phyloP scores from a whole-genome alignment of 495 filamentous ascomycete genomes.

The Penicillium bialowiezense region DNA sequence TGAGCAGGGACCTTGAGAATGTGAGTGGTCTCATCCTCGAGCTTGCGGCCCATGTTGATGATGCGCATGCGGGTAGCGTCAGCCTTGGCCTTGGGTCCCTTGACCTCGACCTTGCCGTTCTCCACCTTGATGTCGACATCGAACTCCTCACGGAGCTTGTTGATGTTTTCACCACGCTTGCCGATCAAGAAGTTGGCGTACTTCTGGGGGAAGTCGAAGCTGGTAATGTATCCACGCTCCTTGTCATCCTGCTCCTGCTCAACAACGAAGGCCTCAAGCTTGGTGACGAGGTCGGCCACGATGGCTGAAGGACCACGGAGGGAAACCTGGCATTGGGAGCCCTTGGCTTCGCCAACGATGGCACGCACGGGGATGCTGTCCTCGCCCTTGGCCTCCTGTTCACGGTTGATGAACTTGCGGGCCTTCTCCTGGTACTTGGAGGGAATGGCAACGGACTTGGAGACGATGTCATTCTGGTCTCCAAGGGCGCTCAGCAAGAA shows the following conservation, averaged over 20 bases:
- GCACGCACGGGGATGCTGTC: constrained; percentile 73
- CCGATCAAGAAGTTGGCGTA: constrained; percentile 92
- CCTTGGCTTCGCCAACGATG: constrained; percentile 43
- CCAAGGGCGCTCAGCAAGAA: constrained; percentile 68
- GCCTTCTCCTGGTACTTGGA: constrained; percentile 80
- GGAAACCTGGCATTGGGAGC: constrained; percentile 52
- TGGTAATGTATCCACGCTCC: constrained; percentile 77
- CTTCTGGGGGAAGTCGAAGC: constrained; percentile 92
- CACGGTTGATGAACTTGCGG: constrained; percentile 68
- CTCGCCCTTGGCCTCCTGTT: constrained; percentile 64
- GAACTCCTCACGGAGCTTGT: constrained; percentile 91
- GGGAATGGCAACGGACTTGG: constrained; percentile 64
- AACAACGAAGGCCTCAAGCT: constrained; percentile 72
- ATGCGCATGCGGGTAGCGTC: constrained; percentile 80
- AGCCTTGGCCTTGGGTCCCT: constrained; percentile 74
- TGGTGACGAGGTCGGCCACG: constrained; percentile 67
- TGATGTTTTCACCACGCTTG: constrained; percentile 87
- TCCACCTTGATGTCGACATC: constrained; percentile 94
- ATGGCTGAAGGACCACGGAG: constrained; percentile 72
- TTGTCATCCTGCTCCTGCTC: constrained; percentile 84
- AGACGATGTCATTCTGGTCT: constrained; percentile 66
- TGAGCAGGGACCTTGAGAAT: constrained; percentile 83
- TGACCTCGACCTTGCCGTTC: constrained; percentile 67
- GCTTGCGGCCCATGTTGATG: constrained; percentile 66
- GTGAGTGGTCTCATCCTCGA: constrained; percentile 85